These are phyloP conservation scores for Penicillium crystallinum DNA, from an alignment of 495 filamentous ascomycete genomes.

Conservation along the genomic window DNA sequence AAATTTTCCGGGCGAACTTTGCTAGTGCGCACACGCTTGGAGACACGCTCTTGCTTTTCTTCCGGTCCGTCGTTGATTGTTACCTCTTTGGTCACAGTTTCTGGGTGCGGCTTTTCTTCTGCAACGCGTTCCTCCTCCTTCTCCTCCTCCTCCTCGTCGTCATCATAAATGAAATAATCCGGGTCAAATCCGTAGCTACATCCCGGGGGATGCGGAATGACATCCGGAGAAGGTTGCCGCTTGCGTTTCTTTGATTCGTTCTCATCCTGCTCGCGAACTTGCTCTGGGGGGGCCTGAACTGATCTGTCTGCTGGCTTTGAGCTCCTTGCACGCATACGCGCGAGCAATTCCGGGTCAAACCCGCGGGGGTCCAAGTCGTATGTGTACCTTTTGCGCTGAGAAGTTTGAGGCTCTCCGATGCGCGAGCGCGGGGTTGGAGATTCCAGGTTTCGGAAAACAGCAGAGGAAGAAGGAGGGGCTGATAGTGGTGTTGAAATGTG, in stretches of 20 bases:
- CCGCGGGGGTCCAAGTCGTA: conserved; percentile 1
- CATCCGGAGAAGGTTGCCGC: conserved; percentile 36
- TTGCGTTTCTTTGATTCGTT: conserved; percentile 35
- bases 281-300: background rate
- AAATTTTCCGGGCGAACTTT: background rate
- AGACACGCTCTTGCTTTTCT: background rate
- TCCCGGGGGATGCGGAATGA: conserved; percentile 41
- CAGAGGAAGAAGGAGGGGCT: background rate
- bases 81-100: background rate
- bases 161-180: conserved; percentile 38
- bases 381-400: background rate
- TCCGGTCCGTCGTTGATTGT: background rate
- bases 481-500: background rate
- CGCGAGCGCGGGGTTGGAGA: background rate
- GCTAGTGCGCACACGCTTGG: background rate
- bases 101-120: conserved; percentile 1
- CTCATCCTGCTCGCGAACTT: background rate
- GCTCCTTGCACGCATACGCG: background rate
- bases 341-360: conserved; percentile 4
- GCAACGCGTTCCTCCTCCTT: conserved; percentile 12
- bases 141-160: conserved; percentile 25
- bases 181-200: conserved; percentile 42
- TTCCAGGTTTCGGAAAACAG: background rate
- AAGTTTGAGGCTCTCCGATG: background rate
- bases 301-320: background rate